phyloP scores from a whole-genome alignment of 1,284 basidiomycete species.

The Singerocomus inundabilis region DNA sequence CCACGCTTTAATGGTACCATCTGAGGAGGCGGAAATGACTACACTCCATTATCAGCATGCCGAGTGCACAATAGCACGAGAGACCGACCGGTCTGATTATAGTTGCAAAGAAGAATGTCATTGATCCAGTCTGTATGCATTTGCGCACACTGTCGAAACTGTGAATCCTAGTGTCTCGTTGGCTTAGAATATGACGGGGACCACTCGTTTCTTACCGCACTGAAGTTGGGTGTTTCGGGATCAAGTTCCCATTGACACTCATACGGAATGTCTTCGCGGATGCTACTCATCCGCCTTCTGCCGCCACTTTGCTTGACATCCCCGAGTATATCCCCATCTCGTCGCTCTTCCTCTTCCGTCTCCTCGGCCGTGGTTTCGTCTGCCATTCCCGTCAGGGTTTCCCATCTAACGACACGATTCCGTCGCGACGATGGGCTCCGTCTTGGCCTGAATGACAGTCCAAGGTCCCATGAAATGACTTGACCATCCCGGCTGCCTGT shows the following conservation, averaged over 20 bases:
- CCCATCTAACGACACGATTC: slow-evolving; percentile 53
- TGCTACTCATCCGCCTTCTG: slow-evolving; percentile 38
- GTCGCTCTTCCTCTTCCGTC: slow-evolving; percentile 48
- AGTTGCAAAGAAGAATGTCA: slow-evolving; percentile 89
- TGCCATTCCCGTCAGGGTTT: slow-evolving; percentile 76
- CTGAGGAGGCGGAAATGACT: slow-evolving; percentile 95
- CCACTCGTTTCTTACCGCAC: slow-evolving; percentile 44
- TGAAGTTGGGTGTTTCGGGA: slow-evolving; percentile 41
- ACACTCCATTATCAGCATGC: slow-evolving; percentile 7
- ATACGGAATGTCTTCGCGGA: slow-evolving; percentile 47
- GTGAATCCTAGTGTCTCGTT: slow-evolving; percentile 41
- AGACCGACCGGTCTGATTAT: slow-evolving; percentile 80
- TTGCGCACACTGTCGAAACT: slow-evolving; percentile 83
- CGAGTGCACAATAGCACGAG: background rate
- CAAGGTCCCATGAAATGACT: slow-evolving; percentile 89
- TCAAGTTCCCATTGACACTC: slow-evolving; percentile 84
- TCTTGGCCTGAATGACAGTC: slow-evolving; percentile 56
- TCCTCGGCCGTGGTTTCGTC: slow-evolving; percentile 68
- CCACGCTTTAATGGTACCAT: slow-evolving; percentile 95
- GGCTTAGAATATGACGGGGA: slow-evolving; percentile 3
- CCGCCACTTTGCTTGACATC: slow-evolving; percentile 52
- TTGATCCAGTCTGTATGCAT: slow-evolving; percentile 96
- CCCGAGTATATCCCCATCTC: slow-evolving; percentile 73
- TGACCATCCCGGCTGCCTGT: slow-evolving; percentile 92
- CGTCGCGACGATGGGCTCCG: slow-evolving; percentile 27